Base-by-base conservation (phyloP, 192 early-diverging fungal species). In the Coemansia sp. region DNA sequence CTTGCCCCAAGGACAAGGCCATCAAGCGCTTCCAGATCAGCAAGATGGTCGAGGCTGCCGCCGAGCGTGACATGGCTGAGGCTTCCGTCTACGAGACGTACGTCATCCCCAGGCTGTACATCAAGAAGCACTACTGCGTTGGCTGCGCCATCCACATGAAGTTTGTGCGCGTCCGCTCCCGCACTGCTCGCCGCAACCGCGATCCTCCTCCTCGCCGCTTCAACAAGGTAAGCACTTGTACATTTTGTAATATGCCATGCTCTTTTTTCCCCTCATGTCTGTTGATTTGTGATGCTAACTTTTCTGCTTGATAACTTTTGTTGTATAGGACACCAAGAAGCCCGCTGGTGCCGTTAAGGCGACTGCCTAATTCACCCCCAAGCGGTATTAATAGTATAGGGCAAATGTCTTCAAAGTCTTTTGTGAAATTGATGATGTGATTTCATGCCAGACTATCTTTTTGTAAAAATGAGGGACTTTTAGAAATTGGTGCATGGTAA, bases 11-110 rank as follows among this genome's bases (percentile, higher is more conserved):
- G 94, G 98, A 99, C 88, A 99, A 99, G 94, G 94, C 98, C 76
- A 96, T 99, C 89, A 99, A 99, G 94, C 89, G 98, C 58, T 95
- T 97, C 89, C 89, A 92, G 73, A 91, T 99, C 89, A 92, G 96
- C 80, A 96, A 95, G 88, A 99, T 99, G 96, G 91, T 99, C 64
- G 98, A 99, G 88, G 87, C 88, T 73, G 98, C 98, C 65, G 98
- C 96, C 65, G 86, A 95, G 84, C 91, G 96, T 86, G 98, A 99
- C 86, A 90, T 99, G 72, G 84, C 87, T 68, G 98, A 96, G 82
- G 96, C 96, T 49, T 97, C 95, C 63, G 94, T 98, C 84, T 99
- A 93, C 86, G 89, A 91, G 60, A 89, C 92, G 85, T 97, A 97
- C 86, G 91, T 90, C 68, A 91, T 98, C 75, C 97, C 97, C 86